These are phyloP conservation scores for Piloderma croceum DNA, from an alignment of 768 basidiomycete genomes.

Conservation along the genomic window DNA sequence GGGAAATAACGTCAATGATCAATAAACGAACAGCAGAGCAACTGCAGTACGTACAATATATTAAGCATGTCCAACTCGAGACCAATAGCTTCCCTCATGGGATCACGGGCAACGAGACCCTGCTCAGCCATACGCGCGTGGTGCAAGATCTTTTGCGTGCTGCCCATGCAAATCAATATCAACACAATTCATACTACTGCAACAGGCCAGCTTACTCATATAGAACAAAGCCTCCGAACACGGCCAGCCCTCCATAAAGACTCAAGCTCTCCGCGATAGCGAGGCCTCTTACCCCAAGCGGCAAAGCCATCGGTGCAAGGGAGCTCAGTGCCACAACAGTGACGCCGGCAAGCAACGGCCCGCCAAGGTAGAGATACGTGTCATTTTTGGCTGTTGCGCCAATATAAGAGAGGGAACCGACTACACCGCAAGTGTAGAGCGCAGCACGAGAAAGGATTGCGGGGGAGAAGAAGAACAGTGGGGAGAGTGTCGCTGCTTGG, in stretches of 20 bases:
- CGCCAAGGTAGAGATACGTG: slow-evolving; percentile 81
- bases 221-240: slow-evolving; percentile 82
- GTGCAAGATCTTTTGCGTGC: slow-evolving; percentile 80
- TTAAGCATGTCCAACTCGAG: slow-evolving; percentile 87
- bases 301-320: slow-evolving; percentile 87
- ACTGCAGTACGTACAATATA: slow-evolving; percentile 57
- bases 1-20: slow-evolving; percentile 11
- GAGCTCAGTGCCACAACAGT: slow-evolving; percentile 82
- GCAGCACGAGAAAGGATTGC: slow-evolving; percentile 83
- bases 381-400: slow-evolving; percentile 89
- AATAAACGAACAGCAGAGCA: not conserved
- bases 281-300: slow-evolving; percentile 71
- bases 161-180: slow-evolving; percentile 25
- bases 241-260: slow-evolving; percentile 83
- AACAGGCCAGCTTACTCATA: slow-evolving; percentile 57
- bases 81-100: slow-evolving; percentile 71
- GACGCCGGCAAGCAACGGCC: slow-evolving; percentile 82
- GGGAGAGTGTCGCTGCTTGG: slow-evolving; percentile 82
- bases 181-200: not conserved
- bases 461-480: slow-evolving; percentile 84
- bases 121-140: slow-evolving; percentile 70
- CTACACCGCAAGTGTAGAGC: slow-evolving; percentile 80
- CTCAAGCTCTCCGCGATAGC: slow-evolving; percentile 73
- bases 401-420: slow-evolving; percentile 82
- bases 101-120: slow-evolving; percentile 63